Evolutionary conservation across 2,329 filamentous ascomycete species (phyloP), one percentile per base, ranked within the genome.

Genomic region (Alternaria solani): DNA sequence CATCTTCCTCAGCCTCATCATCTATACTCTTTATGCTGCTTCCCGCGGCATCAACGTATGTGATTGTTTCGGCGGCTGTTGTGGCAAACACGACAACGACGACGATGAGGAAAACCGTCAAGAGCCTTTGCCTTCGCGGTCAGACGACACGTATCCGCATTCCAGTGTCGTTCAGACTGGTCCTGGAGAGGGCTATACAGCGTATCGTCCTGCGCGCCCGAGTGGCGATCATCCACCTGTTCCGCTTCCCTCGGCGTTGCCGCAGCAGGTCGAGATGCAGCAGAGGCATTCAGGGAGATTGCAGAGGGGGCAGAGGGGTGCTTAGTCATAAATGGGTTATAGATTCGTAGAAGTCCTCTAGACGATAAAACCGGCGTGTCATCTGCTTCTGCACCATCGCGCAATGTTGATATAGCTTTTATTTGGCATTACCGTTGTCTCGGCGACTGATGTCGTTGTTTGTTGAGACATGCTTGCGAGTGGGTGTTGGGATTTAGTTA

Each of bases 41-140:
- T 49, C 38, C 16, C 59, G 54, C 1, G 59, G 48, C 20, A 44
- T 61, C 42, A 61, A 61, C 36, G 59, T 61, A 12, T 61, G 59
- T 30, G 18, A 61, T 23, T 61, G 59, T n/a, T 61, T 53, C 20
- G 54, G 54, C 26, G 28, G 42, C 4, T 43, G 43, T 18, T 46
- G 26, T 3, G 34, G 46, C 5, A 56, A 51, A 42, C 34, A 26
- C 20, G 20, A 23, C 20, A 23, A 23, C 20, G 12, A 42, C 2
- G 30, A 48, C n/a, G n/a, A 47, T 14, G 36, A 56, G 5, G 44
- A 41, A 23, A 18, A 30, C 4, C 16, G 44, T 3, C 26, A 20
- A 2, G 16, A 23, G 3, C 46, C 26, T 28, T 49, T 56, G 9
- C 53, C 53, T 32, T 56, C 43, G 1, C 53, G 53, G 20, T 49